A percentile compares a stretch with the other conserved stretches of the same genome.
phyloP scores from a whole-genome alignment of 2,329 filamentous ascomycete species.

The Penicillium nordicum region DNA sequence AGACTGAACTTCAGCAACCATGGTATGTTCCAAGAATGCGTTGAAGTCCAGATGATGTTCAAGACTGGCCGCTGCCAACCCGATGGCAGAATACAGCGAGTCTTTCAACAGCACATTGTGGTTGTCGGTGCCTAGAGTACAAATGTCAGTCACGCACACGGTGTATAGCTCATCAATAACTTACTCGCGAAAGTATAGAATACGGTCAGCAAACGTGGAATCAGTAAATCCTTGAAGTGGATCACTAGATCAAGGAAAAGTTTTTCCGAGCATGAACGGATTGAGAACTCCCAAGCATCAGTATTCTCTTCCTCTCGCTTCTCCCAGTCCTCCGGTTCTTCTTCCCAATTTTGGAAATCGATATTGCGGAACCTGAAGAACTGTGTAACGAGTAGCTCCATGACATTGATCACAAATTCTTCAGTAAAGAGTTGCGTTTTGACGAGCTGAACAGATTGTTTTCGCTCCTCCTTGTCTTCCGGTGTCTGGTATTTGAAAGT shows the following conservation, averaged over 20 bases:
- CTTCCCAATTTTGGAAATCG: slow-evolving; percentile 88
- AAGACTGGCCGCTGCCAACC: slow-evolving; percentile 75
- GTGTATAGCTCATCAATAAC: slow-evolving; percentile 17
- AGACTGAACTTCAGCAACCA: slow-evolving; percentile 75
- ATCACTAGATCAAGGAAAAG: slow-evolving; percentile 88
- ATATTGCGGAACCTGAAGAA: slow-evolving; percentile 83
- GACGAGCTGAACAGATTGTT: slow-evolving; percentile 64
- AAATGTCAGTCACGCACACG: slow-evolving; percentile 13
- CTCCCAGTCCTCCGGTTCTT: slow-evolving; percentile 95
- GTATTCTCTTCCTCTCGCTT: slow-evolving; percentile 79
- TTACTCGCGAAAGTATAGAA: slow-evolving; percentile 73
- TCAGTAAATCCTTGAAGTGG: slow-evolving; percentile 78
- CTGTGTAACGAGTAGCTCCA: slow-evolving; percentile 78
- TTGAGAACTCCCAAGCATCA: slow-evolving; percentile 86
- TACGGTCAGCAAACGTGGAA: slow-evolving; percentile 74
- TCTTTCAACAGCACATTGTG: slow-evolving; percentile 81
- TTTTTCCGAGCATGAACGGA: slow-evolving; percentile 89
- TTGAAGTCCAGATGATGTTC: slow-evolving; percentile 78
- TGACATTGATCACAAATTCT: slow-evolving; percentile 73
- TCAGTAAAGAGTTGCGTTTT: slow-evolving; percentile 72
- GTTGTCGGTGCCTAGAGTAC: slow-evolving; percentile 50
- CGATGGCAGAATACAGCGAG: slow-evolving; percentile 90
- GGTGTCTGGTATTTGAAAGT: slow-evolving; percentile 79
- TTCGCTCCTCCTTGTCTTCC: slow-evolving; percentile 72
- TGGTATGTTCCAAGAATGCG: slow-evolving; percentile 67